A percentile compares a stretch with the other conserved stretches of the same genome.
Conservation (phyloP, 345 rosid genomes). For the Viola odorata region DNA sequence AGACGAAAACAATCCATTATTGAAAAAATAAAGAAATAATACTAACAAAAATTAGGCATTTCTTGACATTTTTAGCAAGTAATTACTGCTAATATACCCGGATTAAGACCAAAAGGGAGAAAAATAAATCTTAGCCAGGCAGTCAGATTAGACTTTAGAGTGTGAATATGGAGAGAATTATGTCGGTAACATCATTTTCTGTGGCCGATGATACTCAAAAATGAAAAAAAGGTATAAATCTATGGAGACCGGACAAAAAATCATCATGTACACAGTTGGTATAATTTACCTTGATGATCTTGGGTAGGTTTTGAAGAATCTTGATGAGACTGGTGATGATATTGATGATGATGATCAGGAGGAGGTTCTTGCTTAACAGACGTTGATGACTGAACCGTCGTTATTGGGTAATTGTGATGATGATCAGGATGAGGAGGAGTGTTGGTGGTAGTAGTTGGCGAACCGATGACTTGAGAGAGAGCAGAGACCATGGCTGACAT, state of each 20-base stretch:
- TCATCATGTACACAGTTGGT: neutral
- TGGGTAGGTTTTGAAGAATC: conserved; percentile 4
- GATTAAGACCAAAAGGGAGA: too few species aligned
- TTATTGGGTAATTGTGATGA: conserved; percentile 2
- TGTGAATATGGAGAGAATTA: too few species aligned
- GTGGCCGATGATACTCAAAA: too few species aligned
- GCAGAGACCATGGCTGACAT: conserved; percentile 82
- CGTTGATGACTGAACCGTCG: neutral
- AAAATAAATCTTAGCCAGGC: too few species aligned
- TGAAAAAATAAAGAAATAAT: neutral
- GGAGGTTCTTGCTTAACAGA: too few species aligned
- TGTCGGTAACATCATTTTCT: too few species aligned
- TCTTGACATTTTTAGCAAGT: neutral
- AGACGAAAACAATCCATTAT: neutral
- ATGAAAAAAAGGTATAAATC: neutral
- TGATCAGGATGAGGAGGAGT: conserved; percentile 13
- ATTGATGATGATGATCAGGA: neutral
- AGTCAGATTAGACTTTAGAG: too few species aligned
- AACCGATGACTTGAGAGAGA: conserved; percentile 51
- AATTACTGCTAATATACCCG: neutral
- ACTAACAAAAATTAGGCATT: neutral
- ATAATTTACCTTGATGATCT: conserved; percentile 19
- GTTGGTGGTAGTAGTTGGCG: conserved; percentile 6
- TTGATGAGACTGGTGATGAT: too few species aligned
- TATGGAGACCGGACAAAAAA: neutral